Evolutionary conservation across 495 filamentous ascomycete genomes (phyloP), one percentile per base, ranked within the genome.

Genomic region (Neurospora sp.): DNA sequence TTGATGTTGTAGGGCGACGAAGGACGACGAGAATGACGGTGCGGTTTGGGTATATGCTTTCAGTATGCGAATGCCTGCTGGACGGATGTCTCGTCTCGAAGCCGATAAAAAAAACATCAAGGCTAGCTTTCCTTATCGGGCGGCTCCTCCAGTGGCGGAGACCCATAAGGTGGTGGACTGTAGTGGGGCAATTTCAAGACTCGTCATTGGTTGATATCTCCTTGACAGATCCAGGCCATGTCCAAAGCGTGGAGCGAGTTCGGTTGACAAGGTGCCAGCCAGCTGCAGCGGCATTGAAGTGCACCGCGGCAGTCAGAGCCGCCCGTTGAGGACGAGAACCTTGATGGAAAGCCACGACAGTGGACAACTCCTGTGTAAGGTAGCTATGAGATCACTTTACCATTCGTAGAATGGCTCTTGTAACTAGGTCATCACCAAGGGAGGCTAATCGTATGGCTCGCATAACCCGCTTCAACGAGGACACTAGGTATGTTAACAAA

Each of bases 61-160:
- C 28, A 66, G 54, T 34, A 34, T 66, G 54, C 28, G 28, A 66
- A 66, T 66, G 28, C 54, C 54, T 66, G 54, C 54, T 70, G 36
- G 31, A 39, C 5, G 40, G 19, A 36, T 13, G 66, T 71, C 70
- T 69, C 31, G 24, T 71, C 38, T 24, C 19, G 31, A 42, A 34
- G 42, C 69, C 69, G 72, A 73, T 73, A 73, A 71, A 73, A 73
- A 73, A 73, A 73, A 28, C 42, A 54, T 42, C 15, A 66, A 66
- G 54, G 54, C 54, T 66, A 66, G 54, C 54, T 66, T 66, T 66
- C 54, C 54, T 66, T 66, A 66, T 66, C 54, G 54, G 54, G 54
- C 28, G 54, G 28, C 54, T 66, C 54, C 54, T 62, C 54, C 54
- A 66, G 54, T 66, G 54, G 54, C 24, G 13, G 54, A 66, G 24